Percentiles rank a stretch among this genome's conserved stretches.
These are phyloP conservation scores for Fusarium torulosum DNA, from an alignment of 2,329 filamentous ascomycete genomes.

Conservation along the genomic window DNA sequence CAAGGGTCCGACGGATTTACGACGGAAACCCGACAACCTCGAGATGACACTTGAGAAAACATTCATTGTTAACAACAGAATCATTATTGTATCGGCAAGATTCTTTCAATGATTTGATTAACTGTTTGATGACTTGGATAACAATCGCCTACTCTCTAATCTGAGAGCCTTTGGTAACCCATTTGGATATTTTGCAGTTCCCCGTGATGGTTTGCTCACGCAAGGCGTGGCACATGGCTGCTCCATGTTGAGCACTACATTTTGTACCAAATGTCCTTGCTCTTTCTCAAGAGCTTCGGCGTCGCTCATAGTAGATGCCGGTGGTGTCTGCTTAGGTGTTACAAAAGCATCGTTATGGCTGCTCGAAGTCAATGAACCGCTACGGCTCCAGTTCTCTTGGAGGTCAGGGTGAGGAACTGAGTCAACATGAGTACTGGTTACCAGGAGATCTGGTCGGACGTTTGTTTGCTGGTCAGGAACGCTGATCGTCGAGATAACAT, in stretches of 20 bases:
- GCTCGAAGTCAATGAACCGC: conserved; percentile 9
- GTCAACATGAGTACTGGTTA: background rate
- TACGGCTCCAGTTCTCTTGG: conserved; percentile 6
- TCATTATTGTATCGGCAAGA: background rate
- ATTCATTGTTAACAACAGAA: background rate
- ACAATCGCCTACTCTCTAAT: conserved; percentile 9
- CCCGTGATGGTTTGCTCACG: conserved; percentile 1
- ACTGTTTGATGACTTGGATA: conserved; percentile 25
- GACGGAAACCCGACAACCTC: conserved; percentile 15
- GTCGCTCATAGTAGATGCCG: conserved; percentile 9
- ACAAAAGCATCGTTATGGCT: conserved; percentile 26
- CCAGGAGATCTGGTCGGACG: background rate
- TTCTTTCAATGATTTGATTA: conserved; percentile 28
- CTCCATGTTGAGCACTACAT: background rate
- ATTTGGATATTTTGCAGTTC: conserved; percentile 1
- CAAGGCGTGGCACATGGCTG: background rate
- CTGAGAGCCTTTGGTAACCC: conserved; percentile 13
- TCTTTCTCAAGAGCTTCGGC: conserved; percentile 6
- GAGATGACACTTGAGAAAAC: background rate
- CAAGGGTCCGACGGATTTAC: conserved; percentile 42
- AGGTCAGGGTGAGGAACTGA: background rate
- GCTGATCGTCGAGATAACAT: conserved; percentile 1
- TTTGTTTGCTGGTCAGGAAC: background rate
- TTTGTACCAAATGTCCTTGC: conserved; percentile 1
- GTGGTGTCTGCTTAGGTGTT: conserved; percentile 20